Conservation (phyloP, 441 rosid genomes). For the Jatropha multifida region DNA sequence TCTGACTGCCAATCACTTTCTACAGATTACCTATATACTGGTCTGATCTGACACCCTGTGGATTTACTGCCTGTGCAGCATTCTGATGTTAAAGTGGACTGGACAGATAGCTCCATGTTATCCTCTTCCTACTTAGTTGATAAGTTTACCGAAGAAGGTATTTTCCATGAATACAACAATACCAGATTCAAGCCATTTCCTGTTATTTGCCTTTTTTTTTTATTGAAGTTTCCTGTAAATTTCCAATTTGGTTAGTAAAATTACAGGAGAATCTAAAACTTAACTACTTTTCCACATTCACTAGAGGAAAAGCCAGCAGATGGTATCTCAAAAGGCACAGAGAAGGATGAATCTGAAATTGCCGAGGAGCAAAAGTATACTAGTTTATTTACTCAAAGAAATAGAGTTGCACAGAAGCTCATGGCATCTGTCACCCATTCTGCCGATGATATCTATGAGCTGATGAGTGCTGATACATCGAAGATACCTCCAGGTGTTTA, state of each 20-base stretch:
- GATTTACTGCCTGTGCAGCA: conserved; percentile 21
- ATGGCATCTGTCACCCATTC: background rate
- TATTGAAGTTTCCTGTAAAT: background rate
- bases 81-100: conserved; percentile 14
- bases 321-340: background rate
- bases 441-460: conserved; percentile 6
- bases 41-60: conserved; percentile 3
- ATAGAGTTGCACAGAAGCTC: background rate
- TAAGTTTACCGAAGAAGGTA: conserved; percentile 29
- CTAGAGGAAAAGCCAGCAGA: conserved; percentile 23
- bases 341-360: conserved; percentile 4
- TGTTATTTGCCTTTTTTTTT: background rate
- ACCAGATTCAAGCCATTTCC: background rate
- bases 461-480: conserved; percentile 9
- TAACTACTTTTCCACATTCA: background rate
- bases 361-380: background rate
- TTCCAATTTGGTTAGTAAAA: background rate
- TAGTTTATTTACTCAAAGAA: background rate
- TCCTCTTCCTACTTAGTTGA: conserved; percentile 17
- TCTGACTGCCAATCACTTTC: background rate
- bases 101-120: conserved; percentile 1
- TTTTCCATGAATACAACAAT: background rate
- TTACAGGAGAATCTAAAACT: conserved; percentile 12
- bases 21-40: background rate
- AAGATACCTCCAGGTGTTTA: background rate